phyloP scores from a whole-genome alignment of 2,329 filamentous ascomycete genomes.

The Cercospora berteroae region DNA sequence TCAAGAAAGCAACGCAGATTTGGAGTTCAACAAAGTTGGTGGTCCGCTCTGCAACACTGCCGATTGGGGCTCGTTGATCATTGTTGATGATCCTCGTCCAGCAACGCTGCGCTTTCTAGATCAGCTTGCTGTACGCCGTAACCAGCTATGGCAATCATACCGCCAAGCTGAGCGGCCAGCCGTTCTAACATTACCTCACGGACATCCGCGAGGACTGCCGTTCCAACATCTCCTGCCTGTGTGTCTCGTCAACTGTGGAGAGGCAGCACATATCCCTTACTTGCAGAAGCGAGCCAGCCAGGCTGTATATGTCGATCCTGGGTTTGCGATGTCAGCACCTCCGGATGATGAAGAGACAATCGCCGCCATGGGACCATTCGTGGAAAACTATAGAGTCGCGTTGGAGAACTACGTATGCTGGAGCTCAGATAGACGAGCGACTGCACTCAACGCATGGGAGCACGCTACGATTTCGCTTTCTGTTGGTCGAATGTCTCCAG shows the following conservation, averaged over 20 bases:
- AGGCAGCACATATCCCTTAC: conserved; percentile 12
- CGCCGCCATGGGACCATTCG: conserved; percentile 36
- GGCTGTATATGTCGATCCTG: conserved; percentile 14
- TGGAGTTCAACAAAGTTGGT: conserved; percentile 18
- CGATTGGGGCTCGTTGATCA: not conserved
- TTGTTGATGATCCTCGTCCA: conserved; percentile 8
- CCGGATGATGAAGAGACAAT: conserved; percentile 29
- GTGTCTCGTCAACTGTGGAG: conserved; percentile 10
- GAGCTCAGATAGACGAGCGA: conserved; percentile 9
- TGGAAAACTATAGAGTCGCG: conserved; percentile 38
- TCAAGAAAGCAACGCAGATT: conserved; percentile 21
- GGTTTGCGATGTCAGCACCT: conserved; percentile 24
- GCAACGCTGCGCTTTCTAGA: conserved; percentile 39
- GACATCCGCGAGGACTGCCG: conserved; percentile 38
- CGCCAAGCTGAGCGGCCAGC: conserved; percentile 31
- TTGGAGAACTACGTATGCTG: conserved; percentile 29
- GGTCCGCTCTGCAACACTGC: conserved; percentile 1
- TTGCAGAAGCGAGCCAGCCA: conserved; percentile 14
- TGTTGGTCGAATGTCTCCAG: conserved; percentile 28
- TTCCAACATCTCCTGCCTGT: conserved; percentile 35
- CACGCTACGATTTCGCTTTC: conserved; percentile 35
- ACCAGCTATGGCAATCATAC: conserved; percentile 36
- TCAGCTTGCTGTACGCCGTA: conserved; percentile 36
- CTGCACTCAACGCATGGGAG: conserved; percentile 31
- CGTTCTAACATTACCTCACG: conserved; percentile 30